These are phyloP conservation scores for Candida insectorum DNA, from an alignment of 805 yeast species.

Conservation along the genomic window DNA sequence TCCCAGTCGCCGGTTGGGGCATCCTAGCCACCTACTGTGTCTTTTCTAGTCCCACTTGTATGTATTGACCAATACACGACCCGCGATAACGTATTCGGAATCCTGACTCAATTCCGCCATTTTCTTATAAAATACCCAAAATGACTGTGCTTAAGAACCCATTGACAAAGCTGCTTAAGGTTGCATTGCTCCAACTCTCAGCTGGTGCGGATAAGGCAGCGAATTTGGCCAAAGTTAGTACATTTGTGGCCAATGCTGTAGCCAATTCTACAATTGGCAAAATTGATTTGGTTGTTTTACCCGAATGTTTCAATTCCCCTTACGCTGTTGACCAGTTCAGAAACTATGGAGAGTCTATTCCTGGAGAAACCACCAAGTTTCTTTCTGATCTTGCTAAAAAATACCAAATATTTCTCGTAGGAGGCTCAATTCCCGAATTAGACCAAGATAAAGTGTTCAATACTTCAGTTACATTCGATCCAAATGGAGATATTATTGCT, in stretches of 20 bases:
- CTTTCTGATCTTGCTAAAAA: conserved; percentile 66
- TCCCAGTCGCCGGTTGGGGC: no score
- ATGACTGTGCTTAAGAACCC: conserved; percentile 28
- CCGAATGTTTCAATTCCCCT: conserved; percentile 97
- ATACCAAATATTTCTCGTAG: conserved; percentile 63
- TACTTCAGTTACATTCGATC: conserved; percentile 75
- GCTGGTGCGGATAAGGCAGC: conserved; percentile 80
- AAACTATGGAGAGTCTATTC: conserved; percentile 84
- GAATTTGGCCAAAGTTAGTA: conserved; percentile 67
- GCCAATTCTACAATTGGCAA: conserved; percentile 27
- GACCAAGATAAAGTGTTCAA: conserved; percentile 56
- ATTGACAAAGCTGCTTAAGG: conserved; percentile 57
- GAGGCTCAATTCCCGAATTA: conserved; percentile 90
- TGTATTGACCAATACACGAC: no score
- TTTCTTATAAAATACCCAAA: no score
- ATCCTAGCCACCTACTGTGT: no score
- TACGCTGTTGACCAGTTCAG: conserved; percentile 84
- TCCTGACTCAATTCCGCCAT: not conserved
- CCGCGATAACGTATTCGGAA: not conserved
- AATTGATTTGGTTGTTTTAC: conserved; percentile 75
- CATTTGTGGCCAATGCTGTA: conserved; percentile 61
- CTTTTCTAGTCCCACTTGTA: no score
- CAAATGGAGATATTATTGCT: conserved; percentile 72
- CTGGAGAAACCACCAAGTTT: conserved; percentile 67
- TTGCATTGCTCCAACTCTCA: conserved; percentile 81